Evolutionary conservation across 768 basidiomycete genomes (phyloP).

Genomic region (Trametes cingulata): DNA sequence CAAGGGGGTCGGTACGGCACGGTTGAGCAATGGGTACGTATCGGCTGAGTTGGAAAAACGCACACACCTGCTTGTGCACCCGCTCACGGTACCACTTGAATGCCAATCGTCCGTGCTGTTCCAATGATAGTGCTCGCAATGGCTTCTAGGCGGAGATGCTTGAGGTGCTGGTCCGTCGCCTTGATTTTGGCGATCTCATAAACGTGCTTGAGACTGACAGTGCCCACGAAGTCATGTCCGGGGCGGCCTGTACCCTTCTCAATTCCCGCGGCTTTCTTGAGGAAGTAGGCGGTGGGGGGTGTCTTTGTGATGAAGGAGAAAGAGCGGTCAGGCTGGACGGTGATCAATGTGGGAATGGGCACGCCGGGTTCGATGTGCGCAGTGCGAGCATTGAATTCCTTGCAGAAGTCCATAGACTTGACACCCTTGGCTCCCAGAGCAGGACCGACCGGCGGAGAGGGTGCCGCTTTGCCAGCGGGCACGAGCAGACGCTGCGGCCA

Average conservation of each 20-base stretch:
- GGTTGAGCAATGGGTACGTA: conserved; percentile 18
- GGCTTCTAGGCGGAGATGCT: conserved; percentile 81
- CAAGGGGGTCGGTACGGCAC: conserved; percentile 14
- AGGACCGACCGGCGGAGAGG: conserved; percentile 94
- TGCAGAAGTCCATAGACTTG: conserved; percentile 99
- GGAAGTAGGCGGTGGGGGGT: conserved; percentile 85
- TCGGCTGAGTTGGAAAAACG: conserved; percentile 11
- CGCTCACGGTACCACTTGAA: conserved; percentile 84
- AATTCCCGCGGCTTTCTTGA: conserved; percentile 88
- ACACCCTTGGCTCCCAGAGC: conserved; percentile 97
- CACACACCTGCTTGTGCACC: conserved; percentile 15
- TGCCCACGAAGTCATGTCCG: conserved; percentile 75
- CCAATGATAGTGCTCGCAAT: conserved; percentile 89
- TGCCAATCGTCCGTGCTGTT: conserved; percentile 84
- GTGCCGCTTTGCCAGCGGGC: conserved; percentile 92
- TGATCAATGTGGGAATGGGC: conserved; percentile 91
- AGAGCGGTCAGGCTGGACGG: conserved; percentile 90
- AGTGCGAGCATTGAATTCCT: conserved; percentile 98
- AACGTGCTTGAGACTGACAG: conserved; percentile 92
- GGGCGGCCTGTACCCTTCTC: conserved; percentile 88
- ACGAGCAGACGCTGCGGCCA: conserved; percentile 73
- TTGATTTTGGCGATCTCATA: conserved; percentile 99
- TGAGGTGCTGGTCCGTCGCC: conserved; percentile 84
- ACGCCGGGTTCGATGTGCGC: conserved; percentile 82
- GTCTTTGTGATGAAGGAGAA: conserved; percentile 94